A percentile compares a stretch with the other conserved stretches of the same genome.
phyloP scores from a whole-genome alignment of 148 eudicot species.

The Salicornia ramosissima region DNA sequence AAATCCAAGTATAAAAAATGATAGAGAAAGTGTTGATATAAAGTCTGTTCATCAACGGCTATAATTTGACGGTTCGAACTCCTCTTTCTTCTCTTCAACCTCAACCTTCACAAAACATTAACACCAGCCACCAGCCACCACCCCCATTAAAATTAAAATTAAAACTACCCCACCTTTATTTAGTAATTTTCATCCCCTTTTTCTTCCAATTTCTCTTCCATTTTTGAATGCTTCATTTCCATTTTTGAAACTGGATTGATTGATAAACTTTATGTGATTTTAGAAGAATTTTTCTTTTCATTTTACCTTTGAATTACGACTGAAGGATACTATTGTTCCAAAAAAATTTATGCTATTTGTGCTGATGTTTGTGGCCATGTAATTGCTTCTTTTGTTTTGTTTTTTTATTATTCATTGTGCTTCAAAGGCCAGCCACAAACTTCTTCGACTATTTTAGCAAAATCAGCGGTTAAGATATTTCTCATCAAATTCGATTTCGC shows the following conservation, averaged over 20 bases:
- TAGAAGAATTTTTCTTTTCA: background rate
- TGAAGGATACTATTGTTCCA: slow-evolving; percentile 44
- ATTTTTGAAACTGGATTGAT: too few species aligned
- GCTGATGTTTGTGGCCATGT: slow-evolving; percentile 59
- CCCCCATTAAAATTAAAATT: background rate
- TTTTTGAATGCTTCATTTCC: too few species aligned
- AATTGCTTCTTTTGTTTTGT: background rate
- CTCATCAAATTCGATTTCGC: slow-evolving; percentile 7
- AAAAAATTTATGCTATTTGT: slow-evolving; percentile 59
- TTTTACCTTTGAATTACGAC: slow-evolving; percentile 27
- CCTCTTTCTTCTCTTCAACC: background rate
- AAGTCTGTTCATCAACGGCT: too few species aligned
- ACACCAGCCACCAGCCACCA: background rate
- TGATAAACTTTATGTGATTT: too few species aligned
- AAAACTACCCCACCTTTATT: too few species aligned
- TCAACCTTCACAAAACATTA: background rate
- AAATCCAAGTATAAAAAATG: too few species aligned
- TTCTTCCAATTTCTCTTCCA: background rate
- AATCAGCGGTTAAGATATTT: slow-evolving; percentile 22
- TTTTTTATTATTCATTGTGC: too few species aligned
- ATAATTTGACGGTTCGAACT: slow-evolving; percentile 19
- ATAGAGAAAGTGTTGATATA: too few species aligned
- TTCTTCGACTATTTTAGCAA: background rate
- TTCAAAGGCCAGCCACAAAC: too few species aligned
- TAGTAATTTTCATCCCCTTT: background rate